Base-by-base conservation (phyloP, 441 rosid genomes). In the Monsonia emarginata region DNA sequence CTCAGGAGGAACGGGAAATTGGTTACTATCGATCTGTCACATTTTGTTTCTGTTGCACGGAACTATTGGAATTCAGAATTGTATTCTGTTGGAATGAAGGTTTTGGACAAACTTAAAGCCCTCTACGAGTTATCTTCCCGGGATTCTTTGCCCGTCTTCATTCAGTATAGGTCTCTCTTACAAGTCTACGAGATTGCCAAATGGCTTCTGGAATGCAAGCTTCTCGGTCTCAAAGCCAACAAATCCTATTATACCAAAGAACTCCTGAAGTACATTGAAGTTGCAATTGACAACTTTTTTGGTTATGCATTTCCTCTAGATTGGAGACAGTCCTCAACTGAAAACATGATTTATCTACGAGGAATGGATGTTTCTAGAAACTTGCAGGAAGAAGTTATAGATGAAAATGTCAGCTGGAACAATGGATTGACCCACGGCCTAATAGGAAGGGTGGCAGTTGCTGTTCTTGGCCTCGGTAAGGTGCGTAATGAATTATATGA, bases 51-150 rank as follows among this genome's bases (percentile, higher is more conserved):
- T 19, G 75, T 75, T 61, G 81, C 84, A 42, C 71, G 26, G 36
- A 66, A 24, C 19, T 81, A 79, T 40, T 85, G 86, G 86, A 30
- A 44, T 30, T 52, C 70, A 0, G 84, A 85, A 58, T 68, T 85
- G 30, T 54, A 71, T 31, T 70, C 74, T 64, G 82, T 85, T 56
- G 83, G 85, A 2, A 26, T 75, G 75, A 46, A 68, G 64, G 83
- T 81, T 16, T 67, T 83, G 72, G 7, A 13, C 44, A 76, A 63
- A 11, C 82, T 84, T 30, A 67, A 78, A 57, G 64, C 28, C 25
- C 67, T 82, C 7, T 57, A 65, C 40, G 24, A 64, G 10, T 19
- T 24, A 8, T 65, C 73, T 1, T 8, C 26, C 5, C 14, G 22
- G 25, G 66, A 70, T 30, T 65, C 75, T 3, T 8, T 14, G 24